A percentile compares a stretch with the other conserved stretches of the same genome.
Conservation (phyloP, 202 grass and related monocot genomes). For the Panicum hallii region DNA sequence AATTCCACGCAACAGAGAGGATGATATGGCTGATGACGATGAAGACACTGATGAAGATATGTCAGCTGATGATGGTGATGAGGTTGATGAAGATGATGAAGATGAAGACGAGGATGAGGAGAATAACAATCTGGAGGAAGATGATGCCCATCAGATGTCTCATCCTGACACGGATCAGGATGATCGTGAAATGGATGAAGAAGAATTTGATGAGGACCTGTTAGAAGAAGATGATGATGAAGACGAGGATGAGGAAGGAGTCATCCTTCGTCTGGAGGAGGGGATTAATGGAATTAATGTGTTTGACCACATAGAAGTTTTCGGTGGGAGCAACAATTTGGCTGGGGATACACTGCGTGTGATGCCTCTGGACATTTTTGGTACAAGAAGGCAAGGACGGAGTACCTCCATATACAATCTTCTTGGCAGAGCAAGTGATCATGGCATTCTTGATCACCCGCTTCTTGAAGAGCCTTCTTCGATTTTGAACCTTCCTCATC, state of each 20-base stretch:
- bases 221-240: conserved; percentile 97
- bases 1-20: conserved; percentile 70
- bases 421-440: conserved; percentile 77
- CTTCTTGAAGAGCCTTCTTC: conserved; percentile 89
- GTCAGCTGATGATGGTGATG: conserved; percentile 88
- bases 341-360: conserved; percentile 83
- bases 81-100: conserved; percentile 83
- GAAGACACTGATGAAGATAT: conserved; percentile 84
- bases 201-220: conserved; percentile 97
- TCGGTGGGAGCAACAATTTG: conserved; percentile 73
- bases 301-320: conserved; percentile 98
- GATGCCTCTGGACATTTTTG: conserved; percentile 99
- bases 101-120: conserved; percentile 84
- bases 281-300: conserved; percentile 99
- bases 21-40: conserved; percentile 93
- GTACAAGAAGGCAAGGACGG: conserved; percentile 85
- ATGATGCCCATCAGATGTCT: conserved; percentile 84
- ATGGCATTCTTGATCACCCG: conserved; percentile 79
- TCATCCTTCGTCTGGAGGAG: conserved; percentile 91
- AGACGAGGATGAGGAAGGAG: conserved; percentile 95
- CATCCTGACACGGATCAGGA: conserved; percentile 96
- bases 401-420: conserved; percentile 99
- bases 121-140: conserved; percentile 89
- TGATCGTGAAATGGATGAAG: conserved; percentile 98
- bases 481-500: conserved; percentile 63